phyloP scores from a whole-genome alignment of 2,329 filamentous ascomycete genomes.

The Fusarium heterosporum region DNA sequence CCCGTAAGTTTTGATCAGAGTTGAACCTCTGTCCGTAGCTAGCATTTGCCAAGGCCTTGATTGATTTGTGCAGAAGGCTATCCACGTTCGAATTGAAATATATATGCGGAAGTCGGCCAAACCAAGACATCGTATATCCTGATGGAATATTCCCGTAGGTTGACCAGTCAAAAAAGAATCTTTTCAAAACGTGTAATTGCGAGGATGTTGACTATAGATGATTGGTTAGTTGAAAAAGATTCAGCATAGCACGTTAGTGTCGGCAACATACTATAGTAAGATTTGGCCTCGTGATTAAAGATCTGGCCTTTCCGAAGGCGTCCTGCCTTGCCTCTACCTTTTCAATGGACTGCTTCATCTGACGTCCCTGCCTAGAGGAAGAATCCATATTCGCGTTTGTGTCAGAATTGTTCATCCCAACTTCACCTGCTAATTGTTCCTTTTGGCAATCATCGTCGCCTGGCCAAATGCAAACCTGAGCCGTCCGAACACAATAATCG shows the following conservation, averaged over 20 bases:
- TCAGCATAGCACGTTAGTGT: neutral
- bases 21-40: slow-evolving; percentile 4
- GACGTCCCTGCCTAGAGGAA: neutral
- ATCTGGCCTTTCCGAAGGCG: neutral
- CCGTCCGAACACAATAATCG: neutral
- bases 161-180: neutral
- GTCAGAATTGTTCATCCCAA: neutral
- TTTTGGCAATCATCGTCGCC: neutral
- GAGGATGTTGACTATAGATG: neutral
- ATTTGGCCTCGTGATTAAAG: neutral
- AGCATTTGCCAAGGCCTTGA: neutral
- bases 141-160: neutral
- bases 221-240: neutral
- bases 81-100: neutral
- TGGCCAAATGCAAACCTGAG: neutral
- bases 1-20: neutral
- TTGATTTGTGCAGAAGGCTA: neutral
- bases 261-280: neutral
- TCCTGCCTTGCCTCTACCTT: neutral
- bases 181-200: neutral
- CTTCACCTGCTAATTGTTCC: neutral
- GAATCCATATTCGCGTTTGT: neutral
- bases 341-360: neutral
- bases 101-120: neutral
- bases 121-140: neutral